Percentiles rank a stretch among this genome's conserved stretches.
Conservation (phyloP, 768 basidiomycete genomes). For the Macrolepiota albuminosa region DNA sequence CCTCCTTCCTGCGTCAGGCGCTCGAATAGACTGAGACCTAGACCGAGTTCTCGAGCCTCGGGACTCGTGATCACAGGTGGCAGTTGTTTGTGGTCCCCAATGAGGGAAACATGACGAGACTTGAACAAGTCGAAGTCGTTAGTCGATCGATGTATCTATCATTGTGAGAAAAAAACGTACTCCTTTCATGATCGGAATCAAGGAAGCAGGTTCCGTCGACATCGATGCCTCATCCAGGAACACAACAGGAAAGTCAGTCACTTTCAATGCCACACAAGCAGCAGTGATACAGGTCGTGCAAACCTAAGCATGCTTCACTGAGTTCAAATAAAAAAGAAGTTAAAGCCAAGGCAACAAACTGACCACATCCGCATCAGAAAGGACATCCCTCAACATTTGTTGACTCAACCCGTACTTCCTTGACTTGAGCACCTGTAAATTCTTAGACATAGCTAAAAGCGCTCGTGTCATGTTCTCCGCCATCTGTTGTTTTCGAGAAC, state of each 20-base stretch:
- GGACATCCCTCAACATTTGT: constrained; percentile 58
- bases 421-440: constrained; percentile 25
- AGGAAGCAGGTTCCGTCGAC: constrained; percentile 90
- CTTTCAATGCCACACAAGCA: constrained; percentile 57
- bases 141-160: neutral
- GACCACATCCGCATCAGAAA: constrained; percentile 71
- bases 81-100: constrained; percentile 97
- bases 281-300: constrained; percentile 88
- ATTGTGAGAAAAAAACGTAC: constrained; percentile 32
- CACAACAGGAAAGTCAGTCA: constrained; percentile 87
- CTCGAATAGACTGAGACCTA: constrained; percentile 85
- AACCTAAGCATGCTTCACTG: constrained; percentile 39
- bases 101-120: constrained; percentile 81
- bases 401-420: constrained; percentile 54
- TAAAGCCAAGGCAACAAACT: constrained; percentile 23
- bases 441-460: constrained; percentile 23
- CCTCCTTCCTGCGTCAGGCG: constrained; percentile 79
- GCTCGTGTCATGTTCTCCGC: constrained; percentile 28
- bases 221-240: constrained; percentile 95
- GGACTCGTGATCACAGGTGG: constrained; percentile 82
- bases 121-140: constrained; percentile 24
- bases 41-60: constrained; percentile 67
- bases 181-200: constrained; percentile 93
- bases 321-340: neutral
- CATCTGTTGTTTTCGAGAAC: constrained; percentile 16